Conservation (phyloP, 2,329 filamentous ascomycete genomes). For the Neofusicoccum ribis region DNA sequence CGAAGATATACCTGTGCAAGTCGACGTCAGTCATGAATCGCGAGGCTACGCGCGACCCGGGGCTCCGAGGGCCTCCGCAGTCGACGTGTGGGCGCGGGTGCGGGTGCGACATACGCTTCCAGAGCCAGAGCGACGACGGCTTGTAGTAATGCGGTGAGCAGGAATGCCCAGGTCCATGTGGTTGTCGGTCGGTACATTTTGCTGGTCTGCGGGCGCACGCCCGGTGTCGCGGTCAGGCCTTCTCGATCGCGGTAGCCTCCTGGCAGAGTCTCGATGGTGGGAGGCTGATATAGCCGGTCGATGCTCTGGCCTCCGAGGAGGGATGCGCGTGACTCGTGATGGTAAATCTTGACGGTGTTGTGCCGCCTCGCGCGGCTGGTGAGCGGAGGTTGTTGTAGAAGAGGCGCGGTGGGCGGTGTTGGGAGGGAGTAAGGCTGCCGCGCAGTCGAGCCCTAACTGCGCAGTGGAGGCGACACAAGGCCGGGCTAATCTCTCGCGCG, state of each 20-base stretch:
- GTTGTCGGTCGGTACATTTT: conserved; percentile 76
- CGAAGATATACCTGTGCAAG: conserved; percentile 76
- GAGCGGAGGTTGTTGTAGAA: conserved; percentile 2
- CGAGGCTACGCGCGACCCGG: background rate
- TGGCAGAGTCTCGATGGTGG: conserved; percentile 49
- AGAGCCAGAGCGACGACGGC: conserved; percentile 77
- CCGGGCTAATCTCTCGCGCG: conserved; percentile 2
- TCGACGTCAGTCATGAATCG: conserved; percentile 1
- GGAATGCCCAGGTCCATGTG: conserved; percentile 86
- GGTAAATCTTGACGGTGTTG: conserved; percentile 52
- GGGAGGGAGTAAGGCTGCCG: conserved; percentile 2
- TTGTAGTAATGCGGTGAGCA: conserved; percentile 72
- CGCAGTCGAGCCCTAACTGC: conserved; percentile 9
- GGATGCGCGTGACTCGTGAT: conserved; percentile 58
- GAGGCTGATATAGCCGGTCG: conserved; percentile 51
- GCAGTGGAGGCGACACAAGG: conserved; percentile 10
- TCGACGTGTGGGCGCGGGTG: background rate
- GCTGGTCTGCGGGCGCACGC: conserved; percentile 27
- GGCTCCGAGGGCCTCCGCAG: background rate
- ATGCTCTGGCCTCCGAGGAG: conserved; percentile 59
- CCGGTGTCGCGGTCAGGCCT: conserved; percentile 42
- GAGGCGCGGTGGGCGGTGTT: conserved; percentile 9
- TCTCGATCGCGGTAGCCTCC: conserved; percentile 50
- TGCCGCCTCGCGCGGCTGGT: conserved; percentile 20
- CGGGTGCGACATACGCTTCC: conserved; percentile 68